Evolutionary conservation across 2,329 filamentous ascomycete genomes (phyloP), one percentile per base, ranked within the genome.

Genomic region (Amauroascus niger): DNA sequence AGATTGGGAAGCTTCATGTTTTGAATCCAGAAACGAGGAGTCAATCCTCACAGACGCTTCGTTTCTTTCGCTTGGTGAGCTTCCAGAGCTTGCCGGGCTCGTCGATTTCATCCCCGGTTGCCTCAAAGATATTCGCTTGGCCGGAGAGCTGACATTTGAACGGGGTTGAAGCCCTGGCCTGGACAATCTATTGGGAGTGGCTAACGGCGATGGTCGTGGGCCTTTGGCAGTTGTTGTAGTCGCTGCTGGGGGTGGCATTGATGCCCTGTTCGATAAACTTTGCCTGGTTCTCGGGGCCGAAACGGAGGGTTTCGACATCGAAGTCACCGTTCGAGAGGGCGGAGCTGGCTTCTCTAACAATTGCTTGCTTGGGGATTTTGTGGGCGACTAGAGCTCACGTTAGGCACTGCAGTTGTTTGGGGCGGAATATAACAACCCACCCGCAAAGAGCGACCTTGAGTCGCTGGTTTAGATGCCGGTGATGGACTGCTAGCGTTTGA

Each of bases 281-380:
- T 80, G 71, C 45, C 84, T 78, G 48, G 79, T 65, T 62, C 78
- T 84, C 5, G 70, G 58, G 46, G 69, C 64, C 4, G 66, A 30
- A 67, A 58, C 69, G 64, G 59, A 75, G 62, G 43, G 75, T 50
- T 73, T 67, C 61, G 69, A 49, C 47, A 68, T 68, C 61, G 78
- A 81, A 39, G 82, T 79, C 35, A 69, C 75, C 44, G 56, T 62
- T 56, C 30, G 69, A 61, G 79, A 81, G 9, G 80, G 80, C 1
- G 85, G 82, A 1, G 83, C 70, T 1, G 81, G 75, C 16, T 71
- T 71, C 11, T 70, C 74, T 8, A 63, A 59, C n/a, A 86, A 67
- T 61, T 87, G 84, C 65, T 93, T 93, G 2, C 84, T 87, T 1
- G 87, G 87, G 1, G 86, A 90, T 63, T 87, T 90, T 0, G 80